Percentiles rank a stretch among this genome's conserved stretches.
Evolutionary conservation across 129 eudicot species (phyloP).

Genomic region (Dittrichia graveolens): DNA sequence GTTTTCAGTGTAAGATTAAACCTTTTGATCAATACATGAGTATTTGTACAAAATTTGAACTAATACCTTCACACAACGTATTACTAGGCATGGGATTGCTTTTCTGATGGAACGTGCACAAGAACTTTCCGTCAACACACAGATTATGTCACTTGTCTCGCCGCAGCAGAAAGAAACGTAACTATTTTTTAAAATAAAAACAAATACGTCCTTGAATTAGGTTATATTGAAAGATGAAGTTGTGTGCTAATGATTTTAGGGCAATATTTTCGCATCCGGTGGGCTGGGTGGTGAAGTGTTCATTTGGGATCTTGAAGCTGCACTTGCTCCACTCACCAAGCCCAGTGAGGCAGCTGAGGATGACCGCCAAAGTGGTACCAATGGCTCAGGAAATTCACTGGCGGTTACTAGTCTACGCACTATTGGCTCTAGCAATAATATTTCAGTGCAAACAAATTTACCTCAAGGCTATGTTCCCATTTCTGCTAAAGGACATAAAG

Average conservation of each 20-base stretch:
- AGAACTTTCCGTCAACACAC: slow-evolving; percentile 94
- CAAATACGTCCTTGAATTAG: slow-evolving; percentile 8
- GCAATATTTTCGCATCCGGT: slow-evolving; percentile 81
- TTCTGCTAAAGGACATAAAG: slow-evolving; percentile 97
- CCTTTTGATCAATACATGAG: slow-evolving; percentile 3
- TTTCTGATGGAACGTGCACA: slow-evolving; percentile 73
- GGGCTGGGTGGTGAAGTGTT: slow-evolving; percentile 97
- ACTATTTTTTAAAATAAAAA: background rate
- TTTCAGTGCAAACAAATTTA: slow-evolving; percentile 69
- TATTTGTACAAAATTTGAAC: slow-evolving; percentile 16
- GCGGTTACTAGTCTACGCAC: slow-evolving; percentile 70
- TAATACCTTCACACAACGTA: background rate
- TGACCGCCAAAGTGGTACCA: slow-evolving; percentile 56
- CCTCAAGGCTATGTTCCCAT: slow-evolving; percentile 75
- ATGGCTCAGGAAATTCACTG: slow-evolving; percentile 59
- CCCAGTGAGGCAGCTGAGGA: slow-evolving; percentile 72
- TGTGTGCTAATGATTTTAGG: slow-evolving; percentile 43
- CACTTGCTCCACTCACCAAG: slow-evolving; percentile 75
- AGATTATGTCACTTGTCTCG: slow-evolving; percentile 94
- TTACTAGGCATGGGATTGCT: slow-evolving; percentile 83
- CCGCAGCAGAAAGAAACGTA: slow-evolving; percentile 85
- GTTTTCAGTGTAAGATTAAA: slow-evolving; percentile 30
- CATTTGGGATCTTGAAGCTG: slow-evolving; percentile 96
- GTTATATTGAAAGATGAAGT: background rate
- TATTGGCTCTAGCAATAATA: slow-evolving; percentile 72